phyloP scores from a whole-genome alignment of 139 green algal genomes.

The Haematococcus lacustris region DNA sequence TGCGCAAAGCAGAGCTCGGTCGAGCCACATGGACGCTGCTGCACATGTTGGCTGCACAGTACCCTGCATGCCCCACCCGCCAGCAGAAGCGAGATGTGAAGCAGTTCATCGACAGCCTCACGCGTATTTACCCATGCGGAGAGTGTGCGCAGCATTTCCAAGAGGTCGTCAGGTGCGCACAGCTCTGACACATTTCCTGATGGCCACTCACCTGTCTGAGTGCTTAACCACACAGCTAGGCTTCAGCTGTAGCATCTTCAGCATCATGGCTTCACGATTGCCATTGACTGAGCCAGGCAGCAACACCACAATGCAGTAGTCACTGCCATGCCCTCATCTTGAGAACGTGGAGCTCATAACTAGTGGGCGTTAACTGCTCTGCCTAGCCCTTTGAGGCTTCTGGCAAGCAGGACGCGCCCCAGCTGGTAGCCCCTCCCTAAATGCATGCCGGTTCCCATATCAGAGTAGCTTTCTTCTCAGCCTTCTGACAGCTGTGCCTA shows the following conservation, averaged over 20 bases:
- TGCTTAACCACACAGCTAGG: not conserved
- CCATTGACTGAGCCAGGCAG: too few relatives aligned
- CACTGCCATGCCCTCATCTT: too few relatives aligned
- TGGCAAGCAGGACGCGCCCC: too few relatives aligned
- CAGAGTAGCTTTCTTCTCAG: too few relatives aligned
- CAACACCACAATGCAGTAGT: too few relatives aligned
- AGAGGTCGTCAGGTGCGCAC: constrained; percentile 63
- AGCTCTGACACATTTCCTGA: not conserved
- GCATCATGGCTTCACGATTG: too few relatives aligned
- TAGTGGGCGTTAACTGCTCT: too few relatives aligned
- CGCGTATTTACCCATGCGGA: constrained; percentile 85
- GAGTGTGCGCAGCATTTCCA: constrained; percentile 87
- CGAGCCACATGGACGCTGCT: constrained; percentile 86
- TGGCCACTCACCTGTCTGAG: not conserved
- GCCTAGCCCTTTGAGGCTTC: too few relatives aligned
- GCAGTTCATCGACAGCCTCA: constrained; percentile 64
- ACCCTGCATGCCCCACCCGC: constrained; percentile 70
- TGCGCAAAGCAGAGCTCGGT: constrained; percentile 70
- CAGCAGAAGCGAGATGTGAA: constrained; percentile 67
- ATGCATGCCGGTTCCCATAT: too few relatives aligned
- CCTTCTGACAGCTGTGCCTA: too few relatives aligned
- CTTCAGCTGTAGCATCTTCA: not conserved
- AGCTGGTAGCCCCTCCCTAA: too few relatives aligned
- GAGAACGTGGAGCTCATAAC: too few relatives aligned
- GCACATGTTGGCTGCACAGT: constrained; percentile 85